Base-by-base conservation (phyloP, 148 eudicot species). In the Rhododendron williamsianum region DNA sequence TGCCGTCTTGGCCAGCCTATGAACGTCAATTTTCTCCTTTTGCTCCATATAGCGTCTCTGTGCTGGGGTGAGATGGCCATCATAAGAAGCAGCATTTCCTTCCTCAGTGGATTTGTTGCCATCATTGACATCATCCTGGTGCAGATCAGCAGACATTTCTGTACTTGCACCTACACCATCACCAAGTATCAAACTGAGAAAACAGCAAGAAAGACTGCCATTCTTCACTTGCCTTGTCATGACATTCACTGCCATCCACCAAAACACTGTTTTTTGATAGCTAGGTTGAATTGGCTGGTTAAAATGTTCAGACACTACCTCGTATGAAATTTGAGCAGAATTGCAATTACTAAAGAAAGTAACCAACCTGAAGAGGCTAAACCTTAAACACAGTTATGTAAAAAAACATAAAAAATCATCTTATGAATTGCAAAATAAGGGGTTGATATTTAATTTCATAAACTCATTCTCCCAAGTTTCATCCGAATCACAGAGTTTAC, bases 31-130 rank as follows among this genome's bases (percentile, higher is more conserved):
- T 71, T 84, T 89, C 88, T 93, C 94, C 78, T 95, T 92, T 88
- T 97, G 98, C 88, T 97, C 98, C 89, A 97, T 94, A 89, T 97
- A 97, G 16, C 98, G 92, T 84, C 91, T 94, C 91, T 96, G 97
- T n/a, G 98, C 98, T 30, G 98, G 95, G 23, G 98, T 97, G 19
- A 97, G 89, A 87, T 87, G 89, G 73, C 87, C 90, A n/a, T 92
- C 93, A 36, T 91, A 87, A 54, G 91, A 90, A 52, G 90, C 82
- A 33, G 84, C 86, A 86, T 86, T 88, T 19, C 83, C 91, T 81
- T 91, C 92, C 78, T 86, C 86, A 0, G 45, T 77, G 6, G 87
- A 78, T 83, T 87, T 91, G 15, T 86, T 86, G 30, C 86, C 84
- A 52, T 89, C 92, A 51, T 87, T 83, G 21, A 58, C 76, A 30